Evolutionary conservation across 2,329 filamentous ascomycete species (phyloP).

Genomic region (Pseudogymnoascus sp.): DNA sequence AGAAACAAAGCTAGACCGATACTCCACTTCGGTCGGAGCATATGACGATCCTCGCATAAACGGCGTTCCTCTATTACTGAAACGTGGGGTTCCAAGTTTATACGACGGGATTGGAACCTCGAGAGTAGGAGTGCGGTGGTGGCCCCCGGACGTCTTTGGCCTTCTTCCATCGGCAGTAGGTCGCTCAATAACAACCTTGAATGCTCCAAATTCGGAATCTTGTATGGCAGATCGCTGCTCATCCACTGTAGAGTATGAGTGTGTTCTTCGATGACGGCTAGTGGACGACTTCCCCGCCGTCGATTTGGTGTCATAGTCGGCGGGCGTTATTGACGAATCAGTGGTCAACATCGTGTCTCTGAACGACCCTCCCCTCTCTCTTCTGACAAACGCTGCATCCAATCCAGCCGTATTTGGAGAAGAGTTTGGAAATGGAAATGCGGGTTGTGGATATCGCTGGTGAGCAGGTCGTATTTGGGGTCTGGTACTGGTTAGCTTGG

Average conservation of each 20-base stretch:
- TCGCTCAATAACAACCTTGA: slow-evolving; percentile 75
- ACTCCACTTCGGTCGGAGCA: slow-evolving; percentile 66
- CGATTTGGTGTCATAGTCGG: slow-evolving; percentile 16
- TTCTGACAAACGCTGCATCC: slow-evolving; percentile 36
- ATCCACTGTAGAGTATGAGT: slow-evolving; percentile 71
- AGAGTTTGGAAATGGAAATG: slow-evolving; percentile 53
- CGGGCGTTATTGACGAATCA: slow-evolving; percentile 19
- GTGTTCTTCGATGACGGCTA: slow-evolving; percentile 50
- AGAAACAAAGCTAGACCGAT: slow-evolving; percentile 28
- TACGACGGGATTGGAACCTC: slow-evolving; percentile 77
- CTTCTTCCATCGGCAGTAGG: slow-evolving; percentile 48
- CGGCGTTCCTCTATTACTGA: slow-evolving; percentile 68
- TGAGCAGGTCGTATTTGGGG: slow-evolving; percentile 54
- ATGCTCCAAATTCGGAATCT: slow-evolving; percentile 54
- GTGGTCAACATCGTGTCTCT: slow-evolving; percentile 26
- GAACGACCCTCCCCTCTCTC: slow-evolving; percentile 20
- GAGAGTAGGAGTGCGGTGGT: slow-evolving; percentile 44
- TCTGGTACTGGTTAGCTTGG: slow-evolving; percentile 32
- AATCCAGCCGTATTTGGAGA: slow-evolving; percentile 52
- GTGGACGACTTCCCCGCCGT: slow-evolving; percentile 19
- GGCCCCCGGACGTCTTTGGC: slow-evolving; percentile 48
- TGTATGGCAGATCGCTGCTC: slow-evolving; percentile 48
- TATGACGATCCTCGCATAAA: slow-evolving; percentile 76
- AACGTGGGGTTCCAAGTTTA: slow-evolving; percentile 72
- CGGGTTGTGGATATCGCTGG: slow-evolving; percentile 53